Conservation (phyloP, 176 grass and related monocot genomes). For the Carex cristatella region DNA sequence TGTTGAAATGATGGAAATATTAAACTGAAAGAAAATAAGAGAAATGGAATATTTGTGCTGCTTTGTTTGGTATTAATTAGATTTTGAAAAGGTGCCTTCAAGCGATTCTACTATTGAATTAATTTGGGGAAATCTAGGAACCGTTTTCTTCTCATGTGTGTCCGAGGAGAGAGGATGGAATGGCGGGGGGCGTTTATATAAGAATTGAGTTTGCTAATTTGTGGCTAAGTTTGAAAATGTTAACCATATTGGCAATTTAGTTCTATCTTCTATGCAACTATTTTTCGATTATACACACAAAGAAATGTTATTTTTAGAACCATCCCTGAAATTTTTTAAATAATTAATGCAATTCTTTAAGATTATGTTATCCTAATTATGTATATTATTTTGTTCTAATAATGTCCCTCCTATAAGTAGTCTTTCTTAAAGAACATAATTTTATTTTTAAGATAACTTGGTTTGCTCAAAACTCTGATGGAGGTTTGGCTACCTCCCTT, state of each 20-base stretch:
- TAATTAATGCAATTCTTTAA: too few species aligned
- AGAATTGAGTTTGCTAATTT: not conserved
- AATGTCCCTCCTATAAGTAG: not conserved
- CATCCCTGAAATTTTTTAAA: not conserved
- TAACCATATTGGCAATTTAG: not conserved
- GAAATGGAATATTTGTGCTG: not conserved
- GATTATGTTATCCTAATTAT: too few species aligned
- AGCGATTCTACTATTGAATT: not conserved
- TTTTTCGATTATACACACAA: not conserved
- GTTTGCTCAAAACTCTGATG: not conserved
- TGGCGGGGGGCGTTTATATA: not conserved
- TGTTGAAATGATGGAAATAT: conserved; percentile 3
- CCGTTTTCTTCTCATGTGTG: not conserved
- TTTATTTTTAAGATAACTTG: not conserved
- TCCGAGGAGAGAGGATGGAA: not conserved
- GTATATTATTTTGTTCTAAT: not conserved
- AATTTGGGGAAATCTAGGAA: not conserved
- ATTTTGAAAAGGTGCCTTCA: not conserved
- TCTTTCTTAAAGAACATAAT: not conserved
- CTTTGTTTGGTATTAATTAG: not conserved
- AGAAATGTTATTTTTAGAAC: not conserved
- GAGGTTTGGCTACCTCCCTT: too few species aligned
- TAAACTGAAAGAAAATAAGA: not conserved
- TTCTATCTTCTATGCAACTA: not conserved
- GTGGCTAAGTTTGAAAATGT: not conserved